Conservation (phyloP, 2,329 filamentous ascomycete genomes). For the Xylariaceae sp. region DNA sequence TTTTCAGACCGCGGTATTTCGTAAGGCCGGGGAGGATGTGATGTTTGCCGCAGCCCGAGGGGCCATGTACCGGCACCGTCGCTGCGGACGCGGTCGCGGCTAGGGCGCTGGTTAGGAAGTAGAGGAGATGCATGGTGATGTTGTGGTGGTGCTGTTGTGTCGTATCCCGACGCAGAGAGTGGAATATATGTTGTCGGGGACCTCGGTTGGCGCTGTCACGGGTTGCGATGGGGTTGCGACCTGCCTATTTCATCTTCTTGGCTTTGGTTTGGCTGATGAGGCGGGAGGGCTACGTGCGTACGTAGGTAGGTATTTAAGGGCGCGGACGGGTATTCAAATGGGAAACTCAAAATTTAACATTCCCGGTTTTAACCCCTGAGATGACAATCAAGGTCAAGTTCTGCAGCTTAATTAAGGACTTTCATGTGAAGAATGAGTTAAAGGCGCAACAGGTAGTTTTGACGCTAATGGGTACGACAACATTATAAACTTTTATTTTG, state of each 20-base stretch:
- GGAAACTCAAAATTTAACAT: neutral
- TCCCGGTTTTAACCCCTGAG: neutral
- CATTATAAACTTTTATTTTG: too few relatives aligned
- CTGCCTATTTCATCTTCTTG: too few relatives aligned
- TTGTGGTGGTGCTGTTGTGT: neutral
- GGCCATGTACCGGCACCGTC: constrained; percentile 1
- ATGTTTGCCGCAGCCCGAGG: constrained; percentile 32
- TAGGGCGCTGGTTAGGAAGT: constrained; percentile 10
- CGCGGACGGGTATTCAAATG: neutral
- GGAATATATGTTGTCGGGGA: neutral
- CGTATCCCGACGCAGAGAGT: neutral
- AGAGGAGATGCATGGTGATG: constrained; percentile 8
- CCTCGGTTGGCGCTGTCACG: too few relatives aligned
- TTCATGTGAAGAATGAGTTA: too few relatives aligned
- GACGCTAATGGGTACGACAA: too few relatives aligned
- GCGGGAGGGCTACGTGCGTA: neutral
- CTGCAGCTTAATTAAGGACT: too few relatives aligned
- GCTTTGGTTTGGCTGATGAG: too few relatives aligned
- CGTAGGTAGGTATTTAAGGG: neutral
- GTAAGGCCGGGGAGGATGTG: constrained; percentile 29
- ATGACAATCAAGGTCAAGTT: too few relatives aligned
- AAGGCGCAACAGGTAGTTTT: too few relatives aligned
- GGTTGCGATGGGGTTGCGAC: too few relatives aligned
- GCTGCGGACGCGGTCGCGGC: constrained; percentile 9
- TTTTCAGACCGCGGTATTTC: constrained; percentile 32